Percentiles rank a stretch among this genome's conserved stretches.
Conservation (phyloP, 2,329 filamentous ascomycete genomes). For the Venturia pyrina region DNA sequence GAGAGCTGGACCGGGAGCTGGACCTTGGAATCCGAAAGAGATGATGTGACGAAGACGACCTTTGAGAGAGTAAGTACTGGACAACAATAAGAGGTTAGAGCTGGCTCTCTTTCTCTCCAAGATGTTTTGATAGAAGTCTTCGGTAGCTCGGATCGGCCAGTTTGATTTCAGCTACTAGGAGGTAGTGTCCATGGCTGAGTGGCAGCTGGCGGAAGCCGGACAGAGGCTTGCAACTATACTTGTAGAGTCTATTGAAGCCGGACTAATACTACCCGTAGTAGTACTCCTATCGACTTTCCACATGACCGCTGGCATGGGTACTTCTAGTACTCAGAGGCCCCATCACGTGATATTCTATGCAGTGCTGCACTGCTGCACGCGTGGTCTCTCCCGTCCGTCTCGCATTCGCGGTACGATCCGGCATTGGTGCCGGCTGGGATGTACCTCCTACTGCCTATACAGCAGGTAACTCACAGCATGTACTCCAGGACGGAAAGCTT, state of each 20-base stretch:
- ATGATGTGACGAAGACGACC: neutral
- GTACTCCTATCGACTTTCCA: neutral
- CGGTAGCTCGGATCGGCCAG: neutral
- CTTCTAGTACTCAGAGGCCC: too few species aligned
- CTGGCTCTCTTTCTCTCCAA: neutral
- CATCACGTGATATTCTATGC: neutral
- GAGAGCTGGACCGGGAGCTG: neutral
- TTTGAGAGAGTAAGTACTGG: too few species aligned
- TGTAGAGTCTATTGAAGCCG: neutral
- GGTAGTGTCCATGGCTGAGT: neutral
- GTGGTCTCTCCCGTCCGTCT: neutral
- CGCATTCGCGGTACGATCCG: too few species aligned
- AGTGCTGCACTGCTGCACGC: too few species aligned
- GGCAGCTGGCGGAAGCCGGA: neutral
- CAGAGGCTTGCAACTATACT: neutral
- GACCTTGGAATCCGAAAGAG: neutral
- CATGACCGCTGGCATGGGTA: neutral
- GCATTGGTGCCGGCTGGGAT: too few species aligned
- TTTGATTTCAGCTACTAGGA: neutral
- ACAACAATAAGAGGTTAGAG: too few species aligned
- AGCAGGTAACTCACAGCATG: too few species aligned
- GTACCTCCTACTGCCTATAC: too few species aligned
- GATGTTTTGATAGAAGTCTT: neutral
- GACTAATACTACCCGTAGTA: too few species aligned
- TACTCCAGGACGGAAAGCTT: neutral